A percentile compares a stretch with the other conserved stretches of the same genome.
Conservation (phyloP, 176 grass and related monocot genomes). For the Musa schizocarpa region DNA sequence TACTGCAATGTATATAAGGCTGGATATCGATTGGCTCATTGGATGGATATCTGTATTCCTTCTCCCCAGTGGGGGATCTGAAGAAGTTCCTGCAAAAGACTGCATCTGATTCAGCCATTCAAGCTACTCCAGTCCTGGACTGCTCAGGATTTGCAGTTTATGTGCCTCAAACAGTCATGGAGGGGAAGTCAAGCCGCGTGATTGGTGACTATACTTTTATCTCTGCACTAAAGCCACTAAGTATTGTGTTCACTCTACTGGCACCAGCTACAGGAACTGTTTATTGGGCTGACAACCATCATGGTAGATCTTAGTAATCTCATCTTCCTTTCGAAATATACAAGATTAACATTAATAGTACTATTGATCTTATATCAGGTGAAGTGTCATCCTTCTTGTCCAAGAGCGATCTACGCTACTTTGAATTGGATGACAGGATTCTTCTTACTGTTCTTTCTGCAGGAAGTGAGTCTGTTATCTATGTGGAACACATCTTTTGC, state of each 20-base stretch:
- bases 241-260: conserved; percentile 49
- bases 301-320: conserved; percentile 29
- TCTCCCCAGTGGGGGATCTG: conserved; percentile 52
- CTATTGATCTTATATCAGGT: conserved; percentile 31
- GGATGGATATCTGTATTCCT: conserved; percentile 70
- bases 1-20: conserved; percentile 33
- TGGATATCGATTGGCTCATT: conserved; percentile 79
- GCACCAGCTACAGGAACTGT: conserved; percentile 61
- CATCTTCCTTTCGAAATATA: neutral
- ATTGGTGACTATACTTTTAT: conserved; percentile 38
- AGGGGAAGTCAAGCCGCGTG: conserved; percentile 44
- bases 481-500: neutral
- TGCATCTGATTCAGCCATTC: conserved; percentile 50
- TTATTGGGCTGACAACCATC: conserved; percentile 60
- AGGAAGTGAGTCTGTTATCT: conserved; percentile 38
- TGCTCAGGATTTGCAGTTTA: conserved; percentile 67
- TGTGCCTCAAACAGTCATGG: conserved; percentile 42
- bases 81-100: conserved; percentile 47
- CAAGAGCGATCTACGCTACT: conserved; percentile 37
- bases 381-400: conserved; percentile 53
- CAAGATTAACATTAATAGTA: neutral
- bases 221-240: conserved; percentile 41
- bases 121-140: conserved; percentile 48
- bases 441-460: conserved; percentile 54
- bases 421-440: conserved; percentile 42